A percentile compares a stretch with the other conserved stretches of the same genome.
Conservation (phyloP, 2,329 filamentous ascomycete species). For the Lasiodiplodia sp. region DNA sequence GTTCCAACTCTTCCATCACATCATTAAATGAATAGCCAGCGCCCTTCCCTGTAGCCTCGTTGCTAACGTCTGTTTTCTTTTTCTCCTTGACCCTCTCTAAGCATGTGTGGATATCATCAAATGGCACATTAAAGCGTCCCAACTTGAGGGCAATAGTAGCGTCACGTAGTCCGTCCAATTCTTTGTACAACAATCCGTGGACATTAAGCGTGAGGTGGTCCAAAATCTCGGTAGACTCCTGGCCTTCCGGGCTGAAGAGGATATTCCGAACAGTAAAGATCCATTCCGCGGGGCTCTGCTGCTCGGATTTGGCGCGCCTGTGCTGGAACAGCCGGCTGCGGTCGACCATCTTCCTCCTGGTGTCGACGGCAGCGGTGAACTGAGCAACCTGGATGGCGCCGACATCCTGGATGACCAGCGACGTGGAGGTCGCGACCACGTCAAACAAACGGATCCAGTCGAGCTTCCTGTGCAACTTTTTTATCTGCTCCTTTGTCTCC, state of each 20-base stretch:
- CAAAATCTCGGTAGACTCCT: slow-evolving; percentile 84
- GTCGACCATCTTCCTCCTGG: slow-evolving; percentile 88
- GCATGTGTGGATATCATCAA: slow-evolving; percentile 80
- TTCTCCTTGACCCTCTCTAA: slow-evolving; percentile 60
- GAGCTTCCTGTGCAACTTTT: slow-evolving; percentile 84
- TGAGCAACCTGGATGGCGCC: slow-evolving; percentile 85
- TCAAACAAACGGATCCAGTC: slow-evolving; percentile 91
- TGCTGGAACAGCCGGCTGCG: slow-evolving; percentile 88
- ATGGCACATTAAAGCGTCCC: slow-evolving; percentile 87
- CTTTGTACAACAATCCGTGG: slow-evolving; percentile 86
- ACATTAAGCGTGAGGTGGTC: slow-evolving; percentile 89
- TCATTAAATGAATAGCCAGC: slow-evolving; percentile 72
- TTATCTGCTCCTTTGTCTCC: slow-evolving; percentile 81
- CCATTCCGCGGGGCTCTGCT: slow-evolving; percentile 85
- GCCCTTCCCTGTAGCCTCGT: slow-evolving; percentile 40
- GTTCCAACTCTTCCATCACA: slow-evolving; percentile 76
- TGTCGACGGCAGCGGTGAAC: slow-evolving; percentile 87
- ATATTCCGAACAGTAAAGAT: slow-evolving; percentile 85
- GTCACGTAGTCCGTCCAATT: slow-evolving; percentile 86
- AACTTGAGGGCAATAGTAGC: slow-evolving; percentile 90
- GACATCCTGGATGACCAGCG: slow-evolving; percentile 78
- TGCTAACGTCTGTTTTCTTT: slow-evolving; percentile 42
- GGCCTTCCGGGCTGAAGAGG: slow-evolving; percentile 84
- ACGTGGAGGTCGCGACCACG: slow-evolving; percentile 81
- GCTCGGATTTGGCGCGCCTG: slow-evolving; percentile 59